These are phyloP conservation scores for Arthrocladium fulminans DNA, from an alignment of 2,329 filamentous ascomycete genomes.

Conservation along the genomic window DNA sequence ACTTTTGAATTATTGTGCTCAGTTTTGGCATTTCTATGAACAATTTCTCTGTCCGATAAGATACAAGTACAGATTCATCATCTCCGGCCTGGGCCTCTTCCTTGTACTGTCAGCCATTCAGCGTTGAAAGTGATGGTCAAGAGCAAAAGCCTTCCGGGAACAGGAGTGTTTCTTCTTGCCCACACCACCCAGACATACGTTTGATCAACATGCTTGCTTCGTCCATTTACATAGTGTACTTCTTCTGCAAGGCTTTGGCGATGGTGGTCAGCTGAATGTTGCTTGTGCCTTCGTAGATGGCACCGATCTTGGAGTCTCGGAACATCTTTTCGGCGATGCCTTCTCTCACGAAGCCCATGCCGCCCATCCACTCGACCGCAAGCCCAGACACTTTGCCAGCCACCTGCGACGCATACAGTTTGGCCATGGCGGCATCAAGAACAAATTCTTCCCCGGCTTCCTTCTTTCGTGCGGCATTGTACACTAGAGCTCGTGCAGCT, in stretches of 20 bases:
- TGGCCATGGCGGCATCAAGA: conserved; percentile 93
- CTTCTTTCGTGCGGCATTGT: conserved; percentile 95
- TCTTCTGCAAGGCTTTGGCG: conserved; percentile 59
- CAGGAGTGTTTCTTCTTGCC: too few species aligned
- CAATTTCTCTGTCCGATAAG: too few species aligned
- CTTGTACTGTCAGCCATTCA: too few species aligned
- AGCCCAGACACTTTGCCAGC: conserved; percentile 75
- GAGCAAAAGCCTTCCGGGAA: too few species aligned
- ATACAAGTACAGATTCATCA: too few species aligned
- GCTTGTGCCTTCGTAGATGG: conserved; percentile 80
- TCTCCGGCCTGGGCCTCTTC: too few species aligned
- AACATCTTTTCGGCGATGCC: conserved; percentile 97
- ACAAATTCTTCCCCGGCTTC: conserved; percentile 95
- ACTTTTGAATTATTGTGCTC: too few species aligned
- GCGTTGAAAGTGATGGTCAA: too few species aligned
- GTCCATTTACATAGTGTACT: conserved; percentile 49
- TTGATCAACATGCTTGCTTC: not conserved
- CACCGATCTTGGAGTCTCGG: conserved; percentile 95
- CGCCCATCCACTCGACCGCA: conserved; percentile 98
- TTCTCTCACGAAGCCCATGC: conserved; percentile 96
- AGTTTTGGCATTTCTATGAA: too few species aligned
- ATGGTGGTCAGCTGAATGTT: conserved; percentile 65
- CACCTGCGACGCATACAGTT: conserved; percentile 88
- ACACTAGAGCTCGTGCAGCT: conserved; percentile 84
- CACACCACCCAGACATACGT: too few species aligned